These are phyloP conservation scores for Paramyrothecium sp. DNA, from an alignment of 2,329 filamentous ascomycete genomes.

Conservation along the genomic window DNA sequence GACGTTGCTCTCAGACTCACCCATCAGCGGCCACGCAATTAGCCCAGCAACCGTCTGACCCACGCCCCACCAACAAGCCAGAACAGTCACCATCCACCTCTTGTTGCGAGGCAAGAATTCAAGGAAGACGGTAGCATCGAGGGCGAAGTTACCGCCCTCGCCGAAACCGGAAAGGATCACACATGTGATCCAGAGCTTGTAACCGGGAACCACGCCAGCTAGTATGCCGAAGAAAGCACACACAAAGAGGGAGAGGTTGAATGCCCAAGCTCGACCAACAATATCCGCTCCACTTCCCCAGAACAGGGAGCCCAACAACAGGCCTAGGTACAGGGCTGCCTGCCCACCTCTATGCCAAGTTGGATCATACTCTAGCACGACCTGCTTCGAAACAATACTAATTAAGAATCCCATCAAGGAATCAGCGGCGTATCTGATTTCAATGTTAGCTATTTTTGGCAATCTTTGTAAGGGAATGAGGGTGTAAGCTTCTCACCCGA, in stretches of 20 bases:
- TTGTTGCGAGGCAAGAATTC: slow-evolving; percentile 48
- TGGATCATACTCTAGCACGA: slow-evolving; percentile 43
- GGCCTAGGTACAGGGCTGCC: slow-evolving; percentile 51
- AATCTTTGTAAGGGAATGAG: too few species aligned
- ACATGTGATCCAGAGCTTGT: too few species aligned
- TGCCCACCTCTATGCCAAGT: slow-evolving; percentile 52
- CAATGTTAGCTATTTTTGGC: too few species aligned
- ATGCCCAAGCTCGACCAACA: slow-evolving; percentile 62
- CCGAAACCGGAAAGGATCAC: slow-evolving; percentile 61
- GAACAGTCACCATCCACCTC: slow-evolving; percentile 63
- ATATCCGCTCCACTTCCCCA: slow-evolving; percentile 65
- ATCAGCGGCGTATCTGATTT: slow-evolving; percentile 45
- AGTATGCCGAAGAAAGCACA: slow-evolving; percentile 59
- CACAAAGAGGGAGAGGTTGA: slow-evolving; percentile 61
- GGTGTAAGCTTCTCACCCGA: too few species aligned
- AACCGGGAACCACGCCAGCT: slow-evolving; percentile 54
- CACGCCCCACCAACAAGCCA: slow-evolving; percentile 53
- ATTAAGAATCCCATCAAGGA: slow-evolving; percentile 56
- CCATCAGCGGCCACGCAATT: slow-evolving; percentile 51
- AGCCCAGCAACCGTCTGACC: slow-evolving; percentile 46
- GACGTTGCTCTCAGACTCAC: too few species aligned
- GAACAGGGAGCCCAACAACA: slow-evolving; percentile 54
- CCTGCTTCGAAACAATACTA: slow-evolving; percentile 54
- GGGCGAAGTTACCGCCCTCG: slow-evolving; percentile 62
- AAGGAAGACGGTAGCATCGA: slow-evolving; percentile 55